These are phyloP conservation scores for Cucurbitaria berberidis DNA, from an alignment of 2,329 filamentous ascomycete genomes.

Conservation along the genomic window DNA sequence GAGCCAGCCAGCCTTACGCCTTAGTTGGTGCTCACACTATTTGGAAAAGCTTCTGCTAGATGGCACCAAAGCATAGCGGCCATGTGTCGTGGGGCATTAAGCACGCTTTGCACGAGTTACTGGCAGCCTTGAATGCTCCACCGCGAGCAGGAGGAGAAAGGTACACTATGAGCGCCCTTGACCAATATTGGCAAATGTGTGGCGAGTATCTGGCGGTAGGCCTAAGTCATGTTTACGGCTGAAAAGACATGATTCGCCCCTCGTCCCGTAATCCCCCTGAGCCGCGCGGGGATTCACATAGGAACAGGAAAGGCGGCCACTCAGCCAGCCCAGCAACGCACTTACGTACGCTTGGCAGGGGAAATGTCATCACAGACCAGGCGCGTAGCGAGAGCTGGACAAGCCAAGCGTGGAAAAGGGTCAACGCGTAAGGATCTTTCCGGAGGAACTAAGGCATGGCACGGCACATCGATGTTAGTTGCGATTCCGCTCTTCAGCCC, in stretches of 20 bases:
- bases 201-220: constrained; percentile 19
- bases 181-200: constrained; percentile 4
- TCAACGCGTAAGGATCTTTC: constrained; percentile 7
- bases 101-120: neutral
- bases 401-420: constrained; percentile 15
- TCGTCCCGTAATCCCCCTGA: constrained; percentile 29
- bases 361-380: constrained; percentile 22
- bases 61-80: neutral
- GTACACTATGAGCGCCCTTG: neutral
- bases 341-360: constrained; percentile 41
- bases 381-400: constrained; percentile 7
- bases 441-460: neutral
- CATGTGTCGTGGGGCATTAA: no score
- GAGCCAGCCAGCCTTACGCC: constrained; percentile 21
- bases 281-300: constrained; percentile 25
- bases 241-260: constrained; percentile 30
- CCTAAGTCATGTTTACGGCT: constrained; percentile 10
- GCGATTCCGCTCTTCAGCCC: neutral
- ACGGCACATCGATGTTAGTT: neutral
- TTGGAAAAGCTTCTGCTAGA: constrained; percentile 9
- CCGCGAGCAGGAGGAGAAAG: neutral
- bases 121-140: neutral
- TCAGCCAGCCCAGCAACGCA: constrained; percentile 17
- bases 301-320: constrained; percentile 36
- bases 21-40: constrained; percentile 9